Base-by-base conservation (phyloP, 2,329 filamentous ascomycete genomes). In the Lojkania enalia region DNA sequence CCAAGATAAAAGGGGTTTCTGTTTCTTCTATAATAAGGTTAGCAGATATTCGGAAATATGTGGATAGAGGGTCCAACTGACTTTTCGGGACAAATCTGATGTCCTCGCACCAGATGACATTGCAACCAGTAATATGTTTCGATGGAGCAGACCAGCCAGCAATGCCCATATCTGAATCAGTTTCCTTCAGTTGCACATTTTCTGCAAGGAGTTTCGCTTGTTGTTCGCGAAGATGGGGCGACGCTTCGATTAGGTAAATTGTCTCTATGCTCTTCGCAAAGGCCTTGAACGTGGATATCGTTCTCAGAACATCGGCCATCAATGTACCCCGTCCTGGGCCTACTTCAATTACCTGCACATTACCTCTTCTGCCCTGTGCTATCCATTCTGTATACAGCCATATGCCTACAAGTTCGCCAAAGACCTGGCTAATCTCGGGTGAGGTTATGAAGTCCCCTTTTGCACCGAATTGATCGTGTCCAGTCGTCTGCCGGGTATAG, bases 351-450 rank as follows among this genome's bases (percentile, higher is more conserved):
- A 99, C 77, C 66, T 96, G 87, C 13, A 96, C 84, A 19, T 88
- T 89, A 20, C 80, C 77, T 49, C 75, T 33, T 15, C 9, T 82
- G 13, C 90, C 91, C 69, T 99, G 94, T 30, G 87, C 86, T 69
- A 97, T 88, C 92, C 94, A 99, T 77, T 99, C 94, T 31, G 92
- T 85, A 39, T 97, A 86, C 50, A 96, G 85, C 94, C 94, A 99
- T 58, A 99, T 82, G 3, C 90, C 94, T 44, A 97, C 78, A 20
- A 99, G 78, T 73, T 99, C 94, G 18, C 94, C 94, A 72, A 99
- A 99, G 11, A 97, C 81, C 67, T 97, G 94, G 1, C 91, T 96
- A 59, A 99, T 97, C 71, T 99, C 94, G 0, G 94, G 94, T 0
- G 91, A 96, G 0, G 94, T 99, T 39, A 97, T 86, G 65, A 99